These are phyloP conservation scores for Vanderwaltozyma yarrowii DNA, from an alignment of 805 yeast species.

Conservation along the genomic window DNA sequence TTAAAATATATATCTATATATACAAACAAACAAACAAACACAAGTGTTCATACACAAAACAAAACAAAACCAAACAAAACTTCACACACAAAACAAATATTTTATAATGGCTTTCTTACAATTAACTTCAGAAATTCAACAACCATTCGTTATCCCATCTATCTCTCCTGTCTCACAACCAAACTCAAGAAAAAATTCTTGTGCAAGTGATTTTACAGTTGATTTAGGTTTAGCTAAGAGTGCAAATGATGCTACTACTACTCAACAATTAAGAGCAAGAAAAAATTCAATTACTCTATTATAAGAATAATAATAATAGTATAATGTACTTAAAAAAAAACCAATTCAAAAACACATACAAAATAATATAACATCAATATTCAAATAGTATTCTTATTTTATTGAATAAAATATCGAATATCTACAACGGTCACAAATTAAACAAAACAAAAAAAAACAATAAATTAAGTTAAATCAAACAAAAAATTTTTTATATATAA, in stretches of 20 bases:
- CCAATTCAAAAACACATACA: too few relatives aligned
- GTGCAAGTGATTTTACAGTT: background rate
- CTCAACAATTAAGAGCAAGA: slow-evolving; percentile 3
- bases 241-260: background rate
- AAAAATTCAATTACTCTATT: slow-evolving; percentile 1
- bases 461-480: too few relatives aligned
- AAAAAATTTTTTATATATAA: too few relatives aligned
- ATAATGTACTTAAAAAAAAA: background rate
- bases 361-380: too few relatives aligned
- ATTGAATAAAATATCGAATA: too few relatives aligned
- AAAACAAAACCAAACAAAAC: slow-evolving; percentile 4
- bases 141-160: slow-evolving; percentile 57
- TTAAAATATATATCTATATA: background rate
- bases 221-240: too few relatives aligned
- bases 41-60: slow-evolving; percentile 2
- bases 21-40: slow-evolving; percentile 1
- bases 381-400: too few relatives aligned
- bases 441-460: too few relatives aligned
- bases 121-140: slow-evolving; percentile 44
- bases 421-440: too few relatives aligned
- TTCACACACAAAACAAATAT: background rate
- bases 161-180: slow-evolving; percentile 46
- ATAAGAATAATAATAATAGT: background rate
- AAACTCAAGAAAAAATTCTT: slow-evolving; percentile 25
- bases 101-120: slow-evolving; percentile 34